Conservation (phyloP, 208 protist species). For the Leishmania tarentolae region DNA sequence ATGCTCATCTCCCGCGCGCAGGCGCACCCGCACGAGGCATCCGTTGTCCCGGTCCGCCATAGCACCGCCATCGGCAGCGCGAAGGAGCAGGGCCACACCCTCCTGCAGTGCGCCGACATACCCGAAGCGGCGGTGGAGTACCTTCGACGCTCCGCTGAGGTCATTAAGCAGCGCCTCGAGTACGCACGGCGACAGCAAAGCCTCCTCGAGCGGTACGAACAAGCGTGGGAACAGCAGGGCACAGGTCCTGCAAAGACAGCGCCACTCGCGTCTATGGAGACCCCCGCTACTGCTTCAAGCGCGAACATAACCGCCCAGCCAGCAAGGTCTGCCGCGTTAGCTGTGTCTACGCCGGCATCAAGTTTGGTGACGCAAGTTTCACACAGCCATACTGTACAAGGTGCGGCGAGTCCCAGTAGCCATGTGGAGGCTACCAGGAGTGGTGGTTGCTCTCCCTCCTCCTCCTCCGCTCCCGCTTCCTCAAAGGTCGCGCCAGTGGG, state of each 20-base stretch:
- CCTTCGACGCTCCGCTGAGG: constrained; percentile 21
- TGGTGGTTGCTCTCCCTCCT: neutral
- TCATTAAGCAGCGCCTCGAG: constrained; percentile 30
- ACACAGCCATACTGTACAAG: neutral
- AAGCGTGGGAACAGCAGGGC: constrained; percentile 3
- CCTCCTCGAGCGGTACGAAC: constrained; percentile 20
- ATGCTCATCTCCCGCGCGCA: constrained; percentile 19
- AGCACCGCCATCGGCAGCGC: neutral
- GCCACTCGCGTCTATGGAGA: neutral
- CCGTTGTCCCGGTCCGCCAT: neutral
- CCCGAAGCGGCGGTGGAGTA: constrained; percentile 26
- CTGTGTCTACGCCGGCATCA: neutral
- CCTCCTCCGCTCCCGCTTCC: neutral
- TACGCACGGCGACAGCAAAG: constrained; percentile 16
- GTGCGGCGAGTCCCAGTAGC: neutral
- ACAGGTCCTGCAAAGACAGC: neutral
- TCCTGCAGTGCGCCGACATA: constrained; percentile 32
- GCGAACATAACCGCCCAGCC: neutral
- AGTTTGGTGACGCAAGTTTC: neutral
- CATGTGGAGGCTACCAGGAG: neutral
- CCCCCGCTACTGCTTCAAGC: neutral
- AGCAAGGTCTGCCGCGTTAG: constrained; percentile 1
- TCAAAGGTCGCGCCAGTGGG: neutral
- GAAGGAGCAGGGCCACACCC: constrained; percentile 24
- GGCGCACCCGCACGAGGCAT: constrained; percentile 4